A percentile compares a stretch with the other conserved stretches of the same genome.
These are phyloP conservation scores for Viridothelium virens DNA, from an alignment of 495 filamentous ascomycete species.

Conservation along the genomic window DNA sequence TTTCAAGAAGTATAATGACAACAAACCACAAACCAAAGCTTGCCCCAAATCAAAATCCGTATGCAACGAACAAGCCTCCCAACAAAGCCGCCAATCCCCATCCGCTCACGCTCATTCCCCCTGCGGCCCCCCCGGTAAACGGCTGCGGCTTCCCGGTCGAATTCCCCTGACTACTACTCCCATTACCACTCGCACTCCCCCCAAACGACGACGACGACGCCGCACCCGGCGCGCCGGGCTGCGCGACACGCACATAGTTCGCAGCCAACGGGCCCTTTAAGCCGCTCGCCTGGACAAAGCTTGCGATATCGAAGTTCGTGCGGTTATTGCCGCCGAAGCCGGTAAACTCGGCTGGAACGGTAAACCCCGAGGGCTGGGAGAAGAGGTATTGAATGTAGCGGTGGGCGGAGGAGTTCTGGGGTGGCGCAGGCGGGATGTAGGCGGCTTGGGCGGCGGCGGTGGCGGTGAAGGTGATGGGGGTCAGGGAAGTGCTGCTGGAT, in stretches of 20 bases:
- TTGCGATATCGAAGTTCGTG: constrained; percentile 12
- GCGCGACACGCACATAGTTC: constrained; percentile 13
- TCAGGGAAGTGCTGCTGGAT: neutral
- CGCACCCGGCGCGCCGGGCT: too few species aligned
- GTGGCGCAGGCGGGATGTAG: constrained; percentile 16
- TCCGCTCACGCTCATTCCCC: neutral
- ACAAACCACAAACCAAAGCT: neutral
- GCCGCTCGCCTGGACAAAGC: constrained; percentile 9
- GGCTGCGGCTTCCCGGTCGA: neutral
- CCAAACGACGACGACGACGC: neutral
- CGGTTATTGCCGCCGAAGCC: constrained; percentile 15
- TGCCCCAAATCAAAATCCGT: neutral
- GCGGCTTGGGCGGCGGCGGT: constrained; percentile 2
- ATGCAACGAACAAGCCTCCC: neutral
- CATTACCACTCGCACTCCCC: neutral
- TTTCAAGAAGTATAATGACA: too few species aligned
- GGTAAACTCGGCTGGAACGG: constrained; percentile 9
- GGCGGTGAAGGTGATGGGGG: constrained; percentile 9
- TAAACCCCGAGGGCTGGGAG: constrained; percentile 13
- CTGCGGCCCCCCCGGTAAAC: neutral
- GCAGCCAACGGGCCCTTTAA: constrained; percentile 12
- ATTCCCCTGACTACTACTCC: neutral
- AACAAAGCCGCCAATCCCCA: constrained; percentile 2
- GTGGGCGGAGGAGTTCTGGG: constrained; percentile 14
- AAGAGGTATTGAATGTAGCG: constrained; percentile 17